These are phyloP conservation scores for Neoboletus magnificus DNA, from an alignment of 768 basidiomycete genomes.

Conservation along the genomic window DNA sequence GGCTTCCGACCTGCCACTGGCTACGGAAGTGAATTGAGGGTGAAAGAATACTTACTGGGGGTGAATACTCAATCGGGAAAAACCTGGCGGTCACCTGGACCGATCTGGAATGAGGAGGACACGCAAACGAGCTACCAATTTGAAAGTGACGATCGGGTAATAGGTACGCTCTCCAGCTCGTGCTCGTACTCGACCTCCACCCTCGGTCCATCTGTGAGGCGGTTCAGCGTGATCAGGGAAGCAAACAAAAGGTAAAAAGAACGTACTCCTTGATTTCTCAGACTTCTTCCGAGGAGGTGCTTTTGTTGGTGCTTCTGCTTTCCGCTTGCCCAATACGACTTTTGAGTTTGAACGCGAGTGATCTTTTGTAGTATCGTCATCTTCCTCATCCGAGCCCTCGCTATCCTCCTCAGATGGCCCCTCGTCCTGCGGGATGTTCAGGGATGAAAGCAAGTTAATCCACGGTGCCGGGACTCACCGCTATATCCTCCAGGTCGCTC, in stretches of 20 bases:
- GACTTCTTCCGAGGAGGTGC: conserved; percentile 49
- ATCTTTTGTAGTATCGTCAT: conserved; percentile 38
- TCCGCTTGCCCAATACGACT: conserved; percentile 65
- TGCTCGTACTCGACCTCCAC: conserved; percentile 98
- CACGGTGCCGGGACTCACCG: conserved; percentile 40
- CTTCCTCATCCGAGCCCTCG: conserved; percentile 41
- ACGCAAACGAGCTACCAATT: conserved; percentile 44
- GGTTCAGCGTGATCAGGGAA: conserved; percentile 11
- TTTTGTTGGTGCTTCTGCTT: conserved; percentile 42
- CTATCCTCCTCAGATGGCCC: conserved; percentile 40
- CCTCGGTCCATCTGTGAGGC: conserved; percentile 59
- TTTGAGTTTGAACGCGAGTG: conserved; percentile 38
- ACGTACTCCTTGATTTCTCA: conserved; percentile 63
- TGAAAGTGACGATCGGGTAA: conserved; percentile 49
- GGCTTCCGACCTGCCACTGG: too few species aligned
- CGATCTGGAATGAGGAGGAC: background rate
- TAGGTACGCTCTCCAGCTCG: conserved; percentile 70
- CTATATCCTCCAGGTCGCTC: conserved; percentile 61
- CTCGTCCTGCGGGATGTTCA: conserved; percentile 33
- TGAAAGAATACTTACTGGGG: background rate
- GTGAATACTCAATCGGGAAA: background rate
- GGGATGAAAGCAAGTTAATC: background rate
- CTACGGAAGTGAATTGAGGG: background rate
- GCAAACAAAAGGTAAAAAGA: background rate
- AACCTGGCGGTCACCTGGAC: background rate